A percentile compares a stretch with the other conserved stretches of the same genome.
Conservation (phyloP, 345 rosid species). For the Murraya koenigii region DNA sequence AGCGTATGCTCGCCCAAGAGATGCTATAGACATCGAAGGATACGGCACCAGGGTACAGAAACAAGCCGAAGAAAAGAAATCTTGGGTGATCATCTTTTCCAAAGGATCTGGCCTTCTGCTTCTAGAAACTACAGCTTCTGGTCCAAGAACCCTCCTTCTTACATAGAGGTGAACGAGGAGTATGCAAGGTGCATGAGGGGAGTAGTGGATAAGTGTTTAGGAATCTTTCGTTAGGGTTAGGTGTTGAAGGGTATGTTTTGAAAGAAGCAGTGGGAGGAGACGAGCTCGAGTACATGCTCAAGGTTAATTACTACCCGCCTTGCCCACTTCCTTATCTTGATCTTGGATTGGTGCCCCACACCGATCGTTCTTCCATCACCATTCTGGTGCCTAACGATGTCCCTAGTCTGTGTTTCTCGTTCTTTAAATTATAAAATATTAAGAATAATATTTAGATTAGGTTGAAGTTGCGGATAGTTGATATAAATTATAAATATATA, state of each 20-base stretch:
- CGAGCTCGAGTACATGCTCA: constrained; percentile 54
- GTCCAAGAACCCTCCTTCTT: constrained; percentile 71
- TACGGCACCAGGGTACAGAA: constrained; percentile 63
- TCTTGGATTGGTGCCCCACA: constrained; percentile 76
- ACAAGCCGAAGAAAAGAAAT: constrained; percentile 50
- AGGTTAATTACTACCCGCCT: constrained; percentile 85
- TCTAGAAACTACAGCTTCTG: constrained; percentile 56
- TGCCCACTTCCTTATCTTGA: constrained; percentile 86
- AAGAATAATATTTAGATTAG: no score
- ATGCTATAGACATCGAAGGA: constrained; percentile 47
- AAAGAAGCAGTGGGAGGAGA: constrained; percentile 68
- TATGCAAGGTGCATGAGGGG: constrained; percentile 42
- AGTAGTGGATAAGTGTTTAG: constrained; percentile 47
- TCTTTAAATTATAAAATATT: no score
- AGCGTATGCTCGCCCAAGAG: constrained; percentile 47
- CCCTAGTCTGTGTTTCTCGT: no score
- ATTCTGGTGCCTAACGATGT: constrained; percentile 79
- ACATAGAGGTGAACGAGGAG: constrained; percentile 84
- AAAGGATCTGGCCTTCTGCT: constrained; percentile 74
- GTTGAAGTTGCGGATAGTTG: no score
- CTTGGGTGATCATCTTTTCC: constrained; percentile 85
- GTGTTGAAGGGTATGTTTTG: constrained; percentile 45
- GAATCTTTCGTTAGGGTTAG: constrained; percentile 59
- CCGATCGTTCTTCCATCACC: constrained; percentile 71
- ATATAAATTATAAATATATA: no score